Evolutionary conservation across 208 protist species (phyloP), one percentile per base, ranked within the genome.

Genomic region (Acanthamoeba triangularis): DNA sequence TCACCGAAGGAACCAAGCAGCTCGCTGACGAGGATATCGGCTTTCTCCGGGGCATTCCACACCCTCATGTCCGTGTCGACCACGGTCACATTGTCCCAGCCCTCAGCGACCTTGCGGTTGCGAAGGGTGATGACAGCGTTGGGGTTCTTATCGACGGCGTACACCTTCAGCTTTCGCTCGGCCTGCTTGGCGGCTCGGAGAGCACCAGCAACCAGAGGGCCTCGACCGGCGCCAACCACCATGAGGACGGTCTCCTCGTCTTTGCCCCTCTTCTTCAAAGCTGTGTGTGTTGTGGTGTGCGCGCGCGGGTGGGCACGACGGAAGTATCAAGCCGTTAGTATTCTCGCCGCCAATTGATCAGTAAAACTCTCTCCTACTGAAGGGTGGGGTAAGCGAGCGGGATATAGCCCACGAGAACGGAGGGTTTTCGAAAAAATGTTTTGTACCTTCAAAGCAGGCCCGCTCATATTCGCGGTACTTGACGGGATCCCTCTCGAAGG

Each of bases 1-100:
- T 99, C 99, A 41, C 99, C 99, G 72, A 99, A 99, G 30, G 99
- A 99, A 82, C 99, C 99, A 6, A 99, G 98, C 87, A 99, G 98
- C 98, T 99, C 99, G 30, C 98, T 99, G 6, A 99, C 98, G 33
- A 99, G 96, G 28, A 99, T 97, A 95, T 99, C 99, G 28, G 99
- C 99, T 30, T 94, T 47, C 16, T 97, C 52, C 0, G 80, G 47
- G 6, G 96, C 63, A 20, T 98, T 93, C 93, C 98, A 97, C 14
- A 92, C 94, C 33, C 99, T 98, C 90, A 98, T 99, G 91, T 97
- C 96, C 1, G 67, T 97, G 28, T 97, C 93, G 56, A 99, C 96
- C 47, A 99, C 97, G 14, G 98, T 97, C 28, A 99, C 98, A 13
- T 97, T 95, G 94, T 98, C 98, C 97, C 98, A 99, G 44, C 95